These are phyloP conservation scores for Glomus cerebriforme DNA, from an alignment of 192 early-diverging fungal genomes.

Conservation along the genomic window DNA sequence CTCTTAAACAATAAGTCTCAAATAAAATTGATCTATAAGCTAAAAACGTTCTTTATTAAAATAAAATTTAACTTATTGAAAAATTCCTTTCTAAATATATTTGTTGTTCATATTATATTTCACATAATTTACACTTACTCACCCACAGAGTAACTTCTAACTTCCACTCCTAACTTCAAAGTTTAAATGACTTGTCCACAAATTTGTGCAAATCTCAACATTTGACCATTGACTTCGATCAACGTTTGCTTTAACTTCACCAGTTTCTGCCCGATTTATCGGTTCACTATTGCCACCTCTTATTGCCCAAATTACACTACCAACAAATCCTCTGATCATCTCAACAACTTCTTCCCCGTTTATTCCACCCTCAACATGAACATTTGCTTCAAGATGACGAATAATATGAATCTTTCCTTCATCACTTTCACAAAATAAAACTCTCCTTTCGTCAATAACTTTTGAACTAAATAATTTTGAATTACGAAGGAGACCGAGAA, in stretches of 20 bases:
- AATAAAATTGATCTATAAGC: no score
- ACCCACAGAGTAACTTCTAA: no score
- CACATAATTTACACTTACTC: no score
- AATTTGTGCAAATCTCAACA: slow-evolving; percentile 16
- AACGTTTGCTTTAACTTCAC: background rate
- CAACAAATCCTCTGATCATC: slow-evolving; percentile 45
- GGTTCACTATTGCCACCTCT: background rate
- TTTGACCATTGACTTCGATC: slow-evolving; percentile 29
- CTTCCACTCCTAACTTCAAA: background rate
- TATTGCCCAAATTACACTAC: slow-evolving; percentile 34
- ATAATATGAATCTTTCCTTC: slow-evolving; percentile 71
- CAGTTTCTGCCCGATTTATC: background rate
- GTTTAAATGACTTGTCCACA: slow-evolving; percentile 2
- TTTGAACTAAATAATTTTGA: slow-evolving; percentile 39
- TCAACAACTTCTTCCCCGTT: slow-evolving; percentile 33
- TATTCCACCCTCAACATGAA: slow-evolving; percentile 66
- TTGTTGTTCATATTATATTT: no score
- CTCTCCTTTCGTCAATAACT: slow-evolving; percentile 60
- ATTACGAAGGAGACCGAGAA: slow-evolving; percentile 50
- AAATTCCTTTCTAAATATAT: no score
- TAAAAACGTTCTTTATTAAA: no score
- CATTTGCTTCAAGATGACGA: slow-evolving; percentile 61
- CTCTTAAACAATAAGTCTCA: no score
- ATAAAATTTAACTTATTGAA: no score
- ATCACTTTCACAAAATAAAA: slow-evolving; percentile 72